A percentile compares a stretch with the other conserved stretches of the same genome.
Conservation (phyloP, 129 eudicot genomes). For the Centaurea solstitialis region DNA sequence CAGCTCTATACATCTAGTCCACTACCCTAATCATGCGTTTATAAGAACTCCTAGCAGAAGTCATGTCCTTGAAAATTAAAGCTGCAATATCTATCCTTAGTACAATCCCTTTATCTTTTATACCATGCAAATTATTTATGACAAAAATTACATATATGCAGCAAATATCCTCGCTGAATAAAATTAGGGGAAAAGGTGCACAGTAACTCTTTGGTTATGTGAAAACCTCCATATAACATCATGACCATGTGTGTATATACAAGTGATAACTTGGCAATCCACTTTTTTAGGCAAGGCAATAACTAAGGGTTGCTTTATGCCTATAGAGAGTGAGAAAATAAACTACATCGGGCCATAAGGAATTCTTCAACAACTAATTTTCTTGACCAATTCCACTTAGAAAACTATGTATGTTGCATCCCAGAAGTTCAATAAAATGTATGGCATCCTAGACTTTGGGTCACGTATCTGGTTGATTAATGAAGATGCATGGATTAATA, state of each 20-base stretch:
- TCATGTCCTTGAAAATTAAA: no score
- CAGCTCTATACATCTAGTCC: no score
- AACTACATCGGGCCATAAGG: background rate
- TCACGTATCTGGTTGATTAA: background rate
- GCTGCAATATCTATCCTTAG: no score
- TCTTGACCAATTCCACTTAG: background rate
- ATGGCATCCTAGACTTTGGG: background rate
- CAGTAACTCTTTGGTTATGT: background rate
- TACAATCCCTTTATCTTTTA: background rate
- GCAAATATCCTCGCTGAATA: background rate
- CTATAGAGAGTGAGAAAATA: background rate
- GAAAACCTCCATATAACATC: background rate
- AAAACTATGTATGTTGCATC: background rate
- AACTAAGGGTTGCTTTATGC: background rate
- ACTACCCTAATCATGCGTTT: no score
- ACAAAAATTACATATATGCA: background rate
- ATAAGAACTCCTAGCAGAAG: no score
- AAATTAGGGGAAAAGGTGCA: background rate
- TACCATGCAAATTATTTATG: background rate
- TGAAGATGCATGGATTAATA: background rate
- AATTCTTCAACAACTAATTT: background rate
- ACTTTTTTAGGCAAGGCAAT: background rate
- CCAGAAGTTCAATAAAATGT: background rate
- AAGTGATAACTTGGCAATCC: background rate
- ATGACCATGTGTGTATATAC: background rate